Conservation (phyloP, 345 rosid species). For the Eucalyptus polyanthemos region DNA sequence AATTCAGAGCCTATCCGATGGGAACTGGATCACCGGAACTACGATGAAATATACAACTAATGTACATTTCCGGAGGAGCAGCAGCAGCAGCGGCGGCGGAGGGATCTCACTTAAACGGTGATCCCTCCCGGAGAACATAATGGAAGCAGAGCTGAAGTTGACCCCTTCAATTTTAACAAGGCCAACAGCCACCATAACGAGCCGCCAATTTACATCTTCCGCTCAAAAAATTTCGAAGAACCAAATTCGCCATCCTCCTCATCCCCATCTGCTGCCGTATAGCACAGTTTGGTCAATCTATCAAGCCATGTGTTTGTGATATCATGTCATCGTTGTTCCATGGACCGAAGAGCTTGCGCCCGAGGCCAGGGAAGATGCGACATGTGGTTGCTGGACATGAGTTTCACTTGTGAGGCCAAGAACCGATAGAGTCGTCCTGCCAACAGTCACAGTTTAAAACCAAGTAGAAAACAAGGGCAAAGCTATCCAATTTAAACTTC, state of each 20-base stretch:
- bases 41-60: not conserved
- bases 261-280: not conserved
- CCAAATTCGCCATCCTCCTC: not conserved
- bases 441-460: not conserved
- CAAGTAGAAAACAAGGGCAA: not conserved
- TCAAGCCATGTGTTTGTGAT: not conserved
- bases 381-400: conserved; percentile 22
- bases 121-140: not conserved
- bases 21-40: not conserved
- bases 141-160: not conserved
- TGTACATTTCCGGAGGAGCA: not conserved
- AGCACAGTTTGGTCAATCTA: not conserved
- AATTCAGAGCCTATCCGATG: not conserved
- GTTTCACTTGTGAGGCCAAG: conserved; percentile 60
- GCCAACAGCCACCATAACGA: not conserved
- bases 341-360: conserved; percentile 48
- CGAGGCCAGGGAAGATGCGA: conserved; percentile 37
- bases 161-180: not conserved
- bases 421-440: conserved; percentile 61
- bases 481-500: not conserved
- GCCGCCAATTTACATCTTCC: not conserved
- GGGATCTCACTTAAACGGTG: not conserved
- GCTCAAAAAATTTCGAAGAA: not conserved
- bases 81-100: not conserved
- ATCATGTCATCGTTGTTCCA: conserved; percentile 41